A percentile compares a stretch with the other conserved stretches of the same genome.
These are phyloP conservation scores for Pichia nanzhaoensis DNA, from an alignment of 805 yeast genomes.

Conservation along the genomic window DNA sequence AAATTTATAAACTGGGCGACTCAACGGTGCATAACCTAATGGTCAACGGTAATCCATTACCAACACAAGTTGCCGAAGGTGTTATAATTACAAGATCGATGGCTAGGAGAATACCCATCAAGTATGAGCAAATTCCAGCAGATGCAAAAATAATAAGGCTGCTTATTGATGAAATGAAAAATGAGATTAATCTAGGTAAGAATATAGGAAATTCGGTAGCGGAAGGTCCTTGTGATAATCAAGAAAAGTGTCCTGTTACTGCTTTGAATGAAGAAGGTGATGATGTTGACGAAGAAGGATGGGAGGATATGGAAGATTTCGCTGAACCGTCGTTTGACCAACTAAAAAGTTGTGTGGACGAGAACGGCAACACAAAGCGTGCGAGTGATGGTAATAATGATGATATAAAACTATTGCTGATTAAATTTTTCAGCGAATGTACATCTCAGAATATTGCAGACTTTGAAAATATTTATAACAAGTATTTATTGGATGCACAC, in stretches of 20 bases:
- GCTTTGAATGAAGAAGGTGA: no score
- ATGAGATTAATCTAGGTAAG: conserved; percentile 40
- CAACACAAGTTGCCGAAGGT: conserved; percentile 44
- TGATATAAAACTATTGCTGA: conserved; percentile 33
- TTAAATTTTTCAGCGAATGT: conserved; percentile 51
- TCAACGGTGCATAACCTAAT: conserved; percentile 40
- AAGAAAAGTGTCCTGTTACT: background rate
- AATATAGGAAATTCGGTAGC: conserved; percentile 21
- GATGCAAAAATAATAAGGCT: conserved; percentile 67
- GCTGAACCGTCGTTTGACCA: conserved; percentile 60
- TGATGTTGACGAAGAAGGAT: conserved; percentile 47
- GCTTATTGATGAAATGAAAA: conserved; percentile 59
- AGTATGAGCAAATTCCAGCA: conserved; percentile 60
- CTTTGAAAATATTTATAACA: conserved; percentile 46
- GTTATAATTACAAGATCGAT: conserved; percentile 81
- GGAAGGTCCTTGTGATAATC: conserved; percentile 2
- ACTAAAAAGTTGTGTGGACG: conserved; percentile 49
- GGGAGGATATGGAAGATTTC: conserved; percentile 73
- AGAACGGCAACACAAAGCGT: conserved; percentile 28
- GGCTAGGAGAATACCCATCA: conserved; percentile 58
- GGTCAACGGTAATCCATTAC: conserved; percentile 75
- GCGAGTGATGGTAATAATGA: conserved; percentile 24
- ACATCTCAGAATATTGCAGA: conserved; percentile 41
- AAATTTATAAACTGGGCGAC: conserved; percentile 56
- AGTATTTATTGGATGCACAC: conserved; percentile 43